Base-by-base conservation (phyloP, 2,329 filamentous ascomycete species). In the Colletotrichum horii region DNA sequence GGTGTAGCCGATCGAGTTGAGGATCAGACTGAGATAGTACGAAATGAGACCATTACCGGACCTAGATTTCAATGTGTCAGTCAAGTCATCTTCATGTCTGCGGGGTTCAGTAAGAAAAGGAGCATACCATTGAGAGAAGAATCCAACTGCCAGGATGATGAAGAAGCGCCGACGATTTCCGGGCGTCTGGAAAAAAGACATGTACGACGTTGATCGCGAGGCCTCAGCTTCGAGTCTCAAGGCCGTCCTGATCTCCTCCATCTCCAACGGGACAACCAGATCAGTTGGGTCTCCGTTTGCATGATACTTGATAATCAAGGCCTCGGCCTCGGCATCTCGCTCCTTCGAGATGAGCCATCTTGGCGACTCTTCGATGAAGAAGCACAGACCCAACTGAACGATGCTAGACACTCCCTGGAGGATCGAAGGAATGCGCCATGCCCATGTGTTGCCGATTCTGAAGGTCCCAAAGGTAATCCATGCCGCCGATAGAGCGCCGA, bases 281-380 rank as follows among this genome's bases (percentile, higher is more conserved):
- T 88, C 90, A 38, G 85, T 81, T 4, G 80, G 78, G 74, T 89
- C 83, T 3, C 88, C 90, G 78, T 91, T 89, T 15, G 88, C 89
- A 77, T 90, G 87, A 78, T 88, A 89, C 73, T 83, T 84, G 65
- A 80, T 58, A 7, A 84, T 78, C 19, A 84, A 56, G 0, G 74
- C 78, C 8, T 80, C 80, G 0, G 83, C 83, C 43, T 84, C 83
- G n/a, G 83, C 82, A 8, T 77, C 76, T 6, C 80, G 78, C 43
- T 83, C 83, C 12, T 78, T 77, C 19, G 80, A 79, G 34, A 84
- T 71, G 12, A 84, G 82, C 75, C 78, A 84, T 65, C 83, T 80
- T 1, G 83, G 83, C 4, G 81, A 83, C 52, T 84, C 83, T 5
- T 82, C 81, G 6, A 81, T 74, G 64, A 55, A 60, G 30, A 75